A percentile compares a stretch with the other conserved stretches of the same genome.
These are phyloP conservation scores for Deinandra increscens DNA, from an alignment of 129 eudicot species.

Conservation along the genomic window DNA sequence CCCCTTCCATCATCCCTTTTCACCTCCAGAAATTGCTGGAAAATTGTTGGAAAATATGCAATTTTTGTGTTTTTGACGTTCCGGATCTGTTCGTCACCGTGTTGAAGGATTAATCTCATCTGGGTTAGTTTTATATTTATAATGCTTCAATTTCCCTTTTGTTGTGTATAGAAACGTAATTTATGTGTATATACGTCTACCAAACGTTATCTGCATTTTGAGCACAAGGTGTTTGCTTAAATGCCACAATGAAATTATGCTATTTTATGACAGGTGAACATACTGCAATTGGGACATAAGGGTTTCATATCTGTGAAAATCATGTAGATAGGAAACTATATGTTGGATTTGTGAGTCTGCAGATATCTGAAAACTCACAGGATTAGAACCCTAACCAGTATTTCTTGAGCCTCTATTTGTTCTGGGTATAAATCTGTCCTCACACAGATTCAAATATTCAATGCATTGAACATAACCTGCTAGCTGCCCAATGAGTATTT, in stretches of 20 bases:
- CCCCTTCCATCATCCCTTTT: conserved; percentile 11
- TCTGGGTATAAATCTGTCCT: conserved; percentile 2
- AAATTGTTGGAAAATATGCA: no score
- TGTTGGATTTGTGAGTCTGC: neutral
- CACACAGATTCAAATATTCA: neutral
- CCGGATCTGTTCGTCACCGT: conserved; percentile 13
- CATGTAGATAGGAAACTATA: no score
- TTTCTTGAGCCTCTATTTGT: neutral
- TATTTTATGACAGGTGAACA: conserved; percentile 24
- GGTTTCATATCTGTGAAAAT: conserved; percentile 14
- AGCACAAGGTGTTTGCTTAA: conserved; percentile 30
- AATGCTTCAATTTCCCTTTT: neutral
- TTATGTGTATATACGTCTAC: neutral
- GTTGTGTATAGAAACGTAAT: no score
- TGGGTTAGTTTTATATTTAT: conserved; percentile 34
- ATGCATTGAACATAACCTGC: conserved; percentile 21
- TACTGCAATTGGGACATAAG: conserved; percentile 9
- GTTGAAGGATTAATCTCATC: conserved; percentile 22
- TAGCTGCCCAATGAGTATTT: conserved; percentile 27
- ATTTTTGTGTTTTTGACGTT: conserved; percentile 22
- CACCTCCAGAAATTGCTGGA: conserved; percentile 13
- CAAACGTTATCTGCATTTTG: conserved; percentile 15
- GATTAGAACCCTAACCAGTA: conserved; percentile 15
- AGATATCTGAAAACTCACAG: conserved; percentile 11
- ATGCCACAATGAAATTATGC: conserved; percentile 28